Evolutionary conservation across 768 basidiomycete species (phyloP).

Genomic region (Phanerochaete carnosa): DNA sequence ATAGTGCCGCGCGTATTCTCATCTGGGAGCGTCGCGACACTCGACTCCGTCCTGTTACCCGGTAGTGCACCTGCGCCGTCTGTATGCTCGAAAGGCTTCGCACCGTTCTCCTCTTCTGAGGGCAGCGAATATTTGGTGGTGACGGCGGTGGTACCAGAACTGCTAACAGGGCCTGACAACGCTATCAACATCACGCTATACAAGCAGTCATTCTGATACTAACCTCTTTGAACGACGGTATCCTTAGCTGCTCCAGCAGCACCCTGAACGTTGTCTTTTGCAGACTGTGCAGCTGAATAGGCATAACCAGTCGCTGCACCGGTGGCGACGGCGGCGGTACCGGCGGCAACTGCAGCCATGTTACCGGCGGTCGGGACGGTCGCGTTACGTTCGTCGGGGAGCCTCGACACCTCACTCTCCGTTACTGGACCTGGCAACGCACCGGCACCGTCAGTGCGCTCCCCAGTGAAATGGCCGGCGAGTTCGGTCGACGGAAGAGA

Average conservation of each 20-base stretch:
- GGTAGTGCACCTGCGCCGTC: conserved; percentile 50
- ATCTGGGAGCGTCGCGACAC: conserved; percentile 47
- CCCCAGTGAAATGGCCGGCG: conserved; percentile 13
- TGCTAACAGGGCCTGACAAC: no score
- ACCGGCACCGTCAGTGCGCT: conserved; percentile 18
- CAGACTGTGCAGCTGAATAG: neutral
- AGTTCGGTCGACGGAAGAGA: conserved; percentile 15
- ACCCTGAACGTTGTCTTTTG: neutral
- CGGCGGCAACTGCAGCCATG: neutral
- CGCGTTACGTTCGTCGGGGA: conserved; percentile 12
- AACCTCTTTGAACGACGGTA: neutral
- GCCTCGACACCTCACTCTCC: conserved; percentile 6
- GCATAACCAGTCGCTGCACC: neutral
- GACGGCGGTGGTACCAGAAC: no score
- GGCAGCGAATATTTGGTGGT: conserved; percentile 23
- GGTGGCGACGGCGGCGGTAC: neutral
- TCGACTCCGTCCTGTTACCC: conserved; percentile 40
- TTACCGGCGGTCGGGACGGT: neutral
- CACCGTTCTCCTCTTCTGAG: conserved; percentile 16
- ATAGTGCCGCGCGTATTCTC: conserved; percentile 24
- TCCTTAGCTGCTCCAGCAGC: neutral
- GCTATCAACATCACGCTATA: neutral
- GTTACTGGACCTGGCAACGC: conserved; percentile 9
- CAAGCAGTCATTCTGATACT: neutral
- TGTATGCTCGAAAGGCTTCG: conserved; percentile 25